Base-by-base conservation (phyloP, 768 basidiomycete species). In the Lepiota venenata region DNA sequence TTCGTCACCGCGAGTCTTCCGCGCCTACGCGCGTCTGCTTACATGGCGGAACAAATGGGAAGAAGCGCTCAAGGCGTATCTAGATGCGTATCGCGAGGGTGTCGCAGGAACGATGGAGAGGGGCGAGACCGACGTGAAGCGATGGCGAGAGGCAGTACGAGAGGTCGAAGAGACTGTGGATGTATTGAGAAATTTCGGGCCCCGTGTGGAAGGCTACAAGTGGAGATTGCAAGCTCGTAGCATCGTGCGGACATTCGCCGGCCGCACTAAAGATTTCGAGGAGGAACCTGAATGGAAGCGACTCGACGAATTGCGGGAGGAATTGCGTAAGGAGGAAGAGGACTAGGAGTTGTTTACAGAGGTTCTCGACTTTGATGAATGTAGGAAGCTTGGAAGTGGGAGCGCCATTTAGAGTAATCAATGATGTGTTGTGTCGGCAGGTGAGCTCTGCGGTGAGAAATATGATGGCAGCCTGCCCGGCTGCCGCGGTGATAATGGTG, bases 141-240 rank as follows among this genome's bases (percentile, higher is more conserved):
- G 72, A 62, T 98, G 91, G 87, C 76, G 79, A 15, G 87, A 87
- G 58, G 95, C 86, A 0, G 81, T 89, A 20, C 66, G 67, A 7
- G 91, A 95, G 64, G 87, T 98, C 12, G 81, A 85, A 64, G 93
- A 96, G 25, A 75, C 92, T 2, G 88, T 95, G 21, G 91, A 90
- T 60, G 76, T 93, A 18, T 71, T 98, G 61, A 76, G 80, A 58
- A 93, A 92, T 68, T 83, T 94, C 60, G 94, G 96, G 2, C 86
- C 91, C 46, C 76, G 80, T 50, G 80, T 79, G 37, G 77, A 72
- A 39, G 69, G 68, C 22, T 67, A 61, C 52, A 87, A 85, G 58
- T 98, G 97, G 97, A 81, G 77, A 68, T 79, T 90, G 62, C 92
- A 96, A 70, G 91, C 85, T 41, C 79, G 88, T 50, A 94, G 92